Percentiles rank a stretch among this genome's conserved stretches.
These are phyloP conservation scores for Rosa multiflora DNA, from an alignment of 306 rosid species.

Conservation along the genomic window DNA sequence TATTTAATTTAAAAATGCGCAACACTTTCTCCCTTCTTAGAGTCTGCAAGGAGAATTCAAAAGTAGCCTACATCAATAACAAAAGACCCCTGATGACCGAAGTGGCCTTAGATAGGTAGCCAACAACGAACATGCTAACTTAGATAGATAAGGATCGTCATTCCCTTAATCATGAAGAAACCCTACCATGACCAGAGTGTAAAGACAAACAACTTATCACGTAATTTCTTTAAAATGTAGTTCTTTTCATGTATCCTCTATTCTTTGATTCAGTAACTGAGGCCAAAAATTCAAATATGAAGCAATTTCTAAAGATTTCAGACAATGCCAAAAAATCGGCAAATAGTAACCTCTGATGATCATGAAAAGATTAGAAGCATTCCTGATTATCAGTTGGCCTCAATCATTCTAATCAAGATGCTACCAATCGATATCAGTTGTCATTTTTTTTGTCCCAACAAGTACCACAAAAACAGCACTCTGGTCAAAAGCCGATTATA, in stretches of 20 bases:
- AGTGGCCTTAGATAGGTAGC: not conserved
- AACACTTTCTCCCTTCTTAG: slow-evolving; percentile 77
- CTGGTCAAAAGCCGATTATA: not conserved
- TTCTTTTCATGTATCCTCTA: no score
- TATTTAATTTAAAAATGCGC: slow-evolving; percentile 80
- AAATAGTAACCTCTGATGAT: not conserved
- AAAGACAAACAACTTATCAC: not conserved
- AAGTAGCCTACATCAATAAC: slow-evolving; percentile 13
- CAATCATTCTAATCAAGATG: not conserved
- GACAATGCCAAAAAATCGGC: not conserved
- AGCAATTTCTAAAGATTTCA: not conserved
- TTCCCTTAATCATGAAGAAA: not conserved
- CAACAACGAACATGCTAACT: not conserved
- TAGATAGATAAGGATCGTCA: not conserved
- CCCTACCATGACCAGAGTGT: not conserved
- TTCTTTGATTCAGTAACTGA: not conserved
- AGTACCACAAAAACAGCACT: not conserved
- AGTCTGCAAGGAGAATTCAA: slow-evolving; percentile 46
- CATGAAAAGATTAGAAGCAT: not conserved
- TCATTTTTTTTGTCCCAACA: not conserved
- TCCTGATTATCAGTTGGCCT: not conserved
- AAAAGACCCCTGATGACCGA: not conserved
- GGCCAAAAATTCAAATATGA: not conserved
- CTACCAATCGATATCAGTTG: not conserved
- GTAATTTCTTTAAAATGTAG: not conserved